phyloP scores from a whole-genome alignment of 208 protist genomes.

The Tetramitus jugosus region DNA sequence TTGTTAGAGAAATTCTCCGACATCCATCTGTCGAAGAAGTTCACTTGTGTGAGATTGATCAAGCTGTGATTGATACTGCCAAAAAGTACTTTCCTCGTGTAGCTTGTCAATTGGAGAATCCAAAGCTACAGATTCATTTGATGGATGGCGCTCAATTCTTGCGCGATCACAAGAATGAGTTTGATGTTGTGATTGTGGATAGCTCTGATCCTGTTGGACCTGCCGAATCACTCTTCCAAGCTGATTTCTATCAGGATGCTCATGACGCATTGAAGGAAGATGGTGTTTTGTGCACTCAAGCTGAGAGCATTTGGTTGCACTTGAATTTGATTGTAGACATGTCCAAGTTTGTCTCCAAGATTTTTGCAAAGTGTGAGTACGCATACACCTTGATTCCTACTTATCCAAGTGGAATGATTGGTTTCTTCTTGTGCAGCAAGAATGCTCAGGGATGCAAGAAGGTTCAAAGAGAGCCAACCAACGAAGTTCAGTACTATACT shows the following conservation, averaged over 20 bases:
- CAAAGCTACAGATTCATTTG: slow-evolving; percentile 56
- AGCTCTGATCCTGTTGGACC: slow-evolving; percentile 79
- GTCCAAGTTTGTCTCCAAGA: slow-evolving; percentile 52
- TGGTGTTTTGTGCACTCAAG: slow-evolving; percentile 28
- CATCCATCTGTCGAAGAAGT: slow-evolving; percentile 76
- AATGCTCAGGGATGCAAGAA: no score
- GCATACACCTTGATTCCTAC: slow-evolving; percentile 79
- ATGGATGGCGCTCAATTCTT: slow-evolving; percentile 74
- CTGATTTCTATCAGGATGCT: slow-evolving; percentile 66
- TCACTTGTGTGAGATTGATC: slow-evolving; percentile 93
- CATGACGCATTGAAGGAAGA: slow-evolving; percentile 25
- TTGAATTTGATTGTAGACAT: slow-evolving; percentile 74
- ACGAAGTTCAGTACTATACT: not conserved
- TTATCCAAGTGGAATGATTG: slow-evolving; percentile 81
- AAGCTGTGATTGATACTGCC: slow-evolving; percentile 65
- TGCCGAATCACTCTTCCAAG: slow-evolving; percentile 34
- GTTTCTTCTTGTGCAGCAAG: slow-evolving; percentile 68
- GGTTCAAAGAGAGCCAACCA: not conserved
- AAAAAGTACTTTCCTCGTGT: slow-evolving; percentile 71
- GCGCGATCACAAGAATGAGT: slow-evolving; percentile 48
- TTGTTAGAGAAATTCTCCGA: slow-evolving; percentile 87
- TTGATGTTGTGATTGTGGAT: slow-evolving; percentile 88
- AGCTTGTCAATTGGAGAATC: slow-evolving; percentile 56
- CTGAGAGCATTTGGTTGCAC: slow-evolving; percentile 79
- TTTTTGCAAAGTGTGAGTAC: slow-evolving; percentile 71